These are phyloP conservation scores for Lodderomyces elongisporus DNA, from an alignment of 1,139 yeast species.

Conservation along the genomic window DNA sequence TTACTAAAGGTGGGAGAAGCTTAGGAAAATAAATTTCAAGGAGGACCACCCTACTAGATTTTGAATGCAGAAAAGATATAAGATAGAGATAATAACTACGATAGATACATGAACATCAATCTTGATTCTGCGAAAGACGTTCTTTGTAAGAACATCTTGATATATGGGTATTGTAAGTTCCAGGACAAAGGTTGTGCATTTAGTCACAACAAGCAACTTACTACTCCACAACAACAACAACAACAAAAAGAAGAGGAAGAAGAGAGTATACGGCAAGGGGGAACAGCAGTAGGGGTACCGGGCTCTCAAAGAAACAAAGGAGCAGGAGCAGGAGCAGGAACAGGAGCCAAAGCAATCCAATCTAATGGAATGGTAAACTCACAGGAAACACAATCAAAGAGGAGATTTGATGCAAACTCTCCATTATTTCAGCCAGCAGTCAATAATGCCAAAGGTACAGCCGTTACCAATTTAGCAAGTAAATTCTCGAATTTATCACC, in stretches of 20 bases:
- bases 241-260: constrained; percentile 11
- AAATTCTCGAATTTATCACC: constrained; percentile 51
- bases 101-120: constrained; percentile 47
- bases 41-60: too few relatives aligned
- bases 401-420: constrained; percentile 56
- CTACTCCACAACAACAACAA: constrained; percentile 8
- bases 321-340: constrained; percentile 5
- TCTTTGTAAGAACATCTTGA: constrained; percentile 78
- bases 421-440: constrained; percentile 59
- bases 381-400: constrained; percentile 15
- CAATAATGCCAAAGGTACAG: constrained; percentile 1
- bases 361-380: constrained; percentile 2
- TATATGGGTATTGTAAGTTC: constrained; percentile 85
- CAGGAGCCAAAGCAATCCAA: constrained; percentile 1
- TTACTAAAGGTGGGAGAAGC: too few relatives aligned
- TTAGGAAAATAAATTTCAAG: too few relatives aligned
- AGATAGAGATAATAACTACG: too few relatives aligned
- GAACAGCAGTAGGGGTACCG: constrained; percentile 1
- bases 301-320: not conserved
- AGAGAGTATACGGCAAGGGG: constrained; percentile 3
- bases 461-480: constrained; percentile 23
- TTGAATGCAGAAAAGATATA: too few relatives aligned
- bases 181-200: constrained; percentile 88
- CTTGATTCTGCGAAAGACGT: constrained; percentile 64
- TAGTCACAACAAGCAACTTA: constrained; percentile 47